Base-by-base conservation (phyloP, 805 yeast genomes). In the Metschnikowia santaceciliae region DNA sequence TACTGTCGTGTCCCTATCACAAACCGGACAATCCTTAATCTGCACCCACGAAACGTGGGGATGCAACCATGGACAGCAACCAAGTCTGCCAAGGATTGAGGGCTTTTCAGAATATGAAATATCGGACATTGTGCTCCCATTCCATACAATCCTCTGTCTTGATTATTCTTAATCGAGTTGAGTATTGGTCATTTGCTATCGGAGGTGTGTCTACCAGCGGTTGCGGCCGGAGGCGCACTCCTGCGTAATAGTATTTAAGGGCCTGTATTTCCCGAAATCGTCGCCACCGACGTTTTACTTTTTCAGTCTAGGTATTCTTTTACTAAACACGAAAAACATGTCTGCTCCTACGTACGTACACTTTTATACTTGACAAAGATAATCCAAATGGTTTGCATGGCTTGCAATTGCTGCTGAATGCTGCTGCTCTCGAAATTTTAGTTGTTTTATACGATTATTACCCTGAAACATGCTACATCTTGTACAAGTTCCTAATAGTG, bases 281-380 rank as follows among this genome's bases (percentile, higher is more conserved):
- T 47, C 42, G 35, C 46, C 47, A 40, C 46, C 41, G 43, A 32
- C 34, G 15, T 35, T 40, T 43, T 32, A 39, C 43, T 39, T 49
- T 41, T 40, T 48, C 38, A 39, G 42, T 42, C 52, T 40, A 49
- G 46, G 44, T 46, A 37, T 22, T 39, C 32, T 46, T 36, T 42
- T 36, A 44, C 49, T 42, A 22, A 15, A 40, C 19, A 40, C 39
- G n/a, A 26, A 35, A 22, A 62, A 57, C 44, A 69, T 70, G 75
- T 65, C 74, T 68, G 68, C 75, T 66, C 75, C 76, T 60, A 68
- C 71, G 76, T 72, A 72, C 58, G 76, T 72, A 51, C 5, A 13
- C 1, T 30, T 26, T 10, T 40, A 10, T 30, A 15, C n/a, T 15
- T 26, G 8, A 26, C n/a, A 15, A 26, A 15, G 20, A 26, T 8